phyloP scores from a whole-genome alignment of 495 filamentous ascomycete species.

The Podospora australis region DNA sequence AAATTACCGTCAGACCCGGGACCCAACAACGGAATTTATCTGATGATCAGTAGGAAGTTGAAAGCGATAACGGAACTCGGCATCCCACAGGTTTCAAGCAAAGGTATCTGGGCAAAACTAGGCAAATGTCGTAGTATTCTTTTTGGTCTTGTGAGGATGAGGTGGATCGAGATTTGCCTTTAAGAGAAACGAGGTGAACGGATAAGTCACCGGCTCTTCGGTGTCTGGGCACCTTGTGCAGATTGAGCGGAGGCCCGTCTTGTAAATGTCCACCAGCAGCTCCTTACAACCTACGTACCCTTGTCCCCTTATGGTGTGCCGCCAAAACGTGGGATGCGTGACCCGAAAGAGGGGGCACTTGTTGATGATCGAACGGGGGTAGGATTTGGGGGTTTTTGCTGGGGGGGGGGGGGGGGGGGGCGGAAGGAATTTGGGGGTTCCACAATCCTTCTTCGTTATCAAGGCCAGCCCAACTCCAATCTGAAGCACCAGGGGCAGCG shows the following conservation, averaged over 20 bases:
- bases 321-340: slow-evolving; percentile 28
- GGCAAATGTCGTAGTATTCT: no score
- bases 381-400: no score
- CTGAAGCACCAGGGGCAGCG: not conserved
- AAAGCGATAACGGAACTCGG: slow-evolving; percentile 5
- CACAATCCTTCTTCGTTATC: slow-evolving; percentile 1
- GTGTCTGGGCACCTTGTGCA: slow-evolving; percentile 24
- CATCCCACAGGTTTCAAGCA: no score
- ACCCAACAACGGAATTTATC: slow-evolving; percentile 1
- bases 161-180: slow-evolving; percentile 10
- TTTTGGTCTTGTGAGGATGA: no score
- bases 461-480: no score
- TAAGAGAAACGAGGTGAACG: slow-evolving; percentile 14
- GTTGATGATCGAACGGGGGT: slow-evolving; percentile 17
- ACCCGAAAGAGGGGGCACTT: slow-evolving; percentile 14
- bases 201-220: slow-evolving; percentile 29
- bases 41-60: slow-evolving; percentile 1
- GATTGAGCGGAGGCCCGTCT: slow-evolving; percentile 22
- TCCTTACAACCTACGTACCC: no score
- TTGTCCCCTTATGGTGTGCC: slow-evolving; percentile 14
- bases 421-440: slow-evolving; percentile 13
- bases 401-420: slow-evolving; percentile 9
- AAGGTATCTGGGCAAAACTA: no score
- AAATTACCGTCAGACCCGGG: slow-evolving; percentile 17
- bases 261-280: slow-evolving; percentile 16